phyloP scores from a whole-genome alignment of 345 rosid species.

The Brassica napus region Da-Ae NC_063452.1:51836501-51837000 shows the following conservation, averaged over 20 bases:
- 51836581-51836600: background rate
- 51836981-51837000: constrained; percentile 20
- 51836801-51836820: constrained; percentile 21
- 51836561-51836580: background rate
- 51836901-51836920: constrained; percentile 26
- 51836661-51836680: background rate
- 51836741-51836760: constrained; percentile 1
- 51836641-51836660: background rate
- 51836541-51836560: background rate
- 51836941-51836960: too few species aligned
- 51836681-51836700: background rate
- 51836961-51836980: constrained; percentile 13
- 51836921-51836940: background rate
- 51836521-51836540: background rate
- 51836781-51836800: constrained; percentile 26
- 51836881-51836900: too few species aligned
- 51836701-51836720: background rate
- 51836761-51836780: background rate
- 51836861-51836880: constrained; percentile 28
- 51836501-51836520: background rate
- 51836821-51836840: constrained; percentile 3
- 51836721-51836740: background rate
- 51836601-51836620: background rate
- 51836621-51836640: background rate
- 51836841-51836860: constrained; percentile 7